Evolutionary conservation across 2,329 filamentous ascomycete species (phyloP), one percentile per base, ranked within the genome.

Genomic region (Sporothrix brasiliensis): DNA sequence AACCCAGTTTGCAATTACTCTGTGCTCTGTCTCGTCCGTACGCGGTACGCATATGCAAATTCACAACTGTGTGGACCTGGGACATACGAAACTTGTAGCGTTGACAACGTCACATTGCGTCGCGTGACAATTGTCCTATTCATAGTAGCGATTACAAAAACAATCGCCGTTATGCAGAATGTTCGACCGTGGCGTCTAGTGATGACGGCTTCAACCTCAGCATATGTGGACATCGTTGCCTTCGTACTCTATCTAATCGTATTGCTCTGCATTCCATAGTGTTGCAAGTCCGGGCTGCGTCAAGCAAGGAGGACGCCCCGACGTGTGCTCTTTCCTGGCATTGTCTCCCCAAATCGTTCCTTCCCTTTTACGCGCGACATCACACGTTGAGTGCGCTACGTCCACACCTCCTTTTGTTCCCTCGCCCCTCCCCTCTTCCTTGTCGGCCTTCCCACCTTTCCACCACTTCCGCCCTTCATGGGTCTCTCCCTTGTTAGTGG

Each of bases 361-460:
- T 61, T 61, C 56, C 56, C 41, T 4, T 21, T 41, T 41, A 41
- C 34, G 41, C 60, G 60, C 41, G 60, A 49, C 60, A 7, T 30
- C 39, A 39, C 14, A 44, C 24, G 3, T 27, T 41, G 41, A 13
- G 41, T 10, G 14, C 39, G 21, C 19, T 39, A 39, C 54, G 6
- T n/a, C 5, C 19, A 44, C n/a, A 19, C 30, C 56, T 39, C 14
- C 56, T 13, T 11, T 14, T 39, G 5, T 24, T 34, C 11, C 60
- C 27, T 24, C 2, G 7, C 21, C 9, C 47, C 47, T 27, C 63
- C 16, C 34, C 16, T 27, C 47, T 24, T 24, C 63, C 19, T 11
- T 39, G 61, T 52, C 39, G n/a, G 19, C 21, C 39, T 16, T 44
- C 11, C 34, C 19, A 19, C 27, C 19, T 39, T 47, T 41, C 39